These are phyloP conservation scores for Meredithiella fracta DNA, from an alignment of 2,329 filamentous ascomycete species.

Conservation along the genomic window DNA sequence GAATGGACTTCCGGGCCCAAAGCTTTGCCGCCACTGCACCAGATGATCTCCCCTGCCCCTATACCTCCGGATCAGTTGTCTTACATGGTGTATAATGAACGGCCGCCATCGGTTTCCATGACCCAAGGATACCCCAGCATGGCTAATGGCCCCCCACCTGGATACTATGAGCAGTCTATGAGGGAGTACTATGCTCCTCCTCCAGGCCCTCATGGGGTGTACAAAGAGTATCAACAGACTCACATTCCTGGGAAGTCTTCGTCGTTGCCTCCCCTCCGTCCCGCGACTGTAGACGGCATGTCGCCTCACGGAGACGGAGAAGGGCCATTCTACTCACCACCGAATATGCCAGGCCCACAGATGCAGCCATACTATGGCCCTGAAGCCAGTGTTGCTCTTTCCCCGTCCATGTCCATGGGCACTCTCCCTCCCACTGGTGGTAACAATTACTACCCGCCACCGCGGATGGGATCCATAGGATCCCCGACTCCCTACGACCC, in stretches of 20 bases:
- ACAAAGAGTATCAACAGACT: conserved; percentile 3
- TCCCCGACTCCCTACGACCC: conserved; percentile 8
- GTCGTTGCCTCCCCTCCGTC: conserved; percentile 10
- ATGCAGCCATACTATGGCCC: background rate
- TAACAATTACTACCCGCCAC: conserved; percentile 7
- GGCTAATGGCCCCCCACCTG: background rate
- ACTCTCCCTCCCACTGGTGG: conserved; percentile 1
- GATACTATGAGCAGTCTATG: background rate
- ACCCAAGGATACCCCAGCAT: background rate
- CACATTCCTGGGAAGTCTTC: conserved; percentile 6
- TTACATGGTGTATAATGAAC: background rate
- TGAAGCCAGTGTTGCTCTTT: background rate
- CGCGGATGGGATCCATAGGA: conserved; percentile 4
- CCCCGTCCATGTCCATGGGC: background rate
- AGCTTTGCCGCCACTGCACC: background rate
- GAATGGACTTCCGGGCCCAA: background rate
- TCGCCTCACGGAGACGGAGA: background rate
- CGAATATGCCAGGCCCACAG: background rate
- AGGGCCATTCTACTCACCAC: background rate
- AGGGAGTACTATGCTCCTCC: background rate
- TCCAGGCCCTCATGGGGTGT: background rate
- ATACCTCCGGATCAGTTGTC: background rate
- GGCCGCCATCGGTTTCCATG: background rate
- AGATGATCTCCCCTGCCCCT: background rate
- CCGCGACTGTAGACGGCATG: conserved; percentile 1